Conservation (phyloP, 805 yeast genomes). For the Monosporozyma unispora region DNA sequence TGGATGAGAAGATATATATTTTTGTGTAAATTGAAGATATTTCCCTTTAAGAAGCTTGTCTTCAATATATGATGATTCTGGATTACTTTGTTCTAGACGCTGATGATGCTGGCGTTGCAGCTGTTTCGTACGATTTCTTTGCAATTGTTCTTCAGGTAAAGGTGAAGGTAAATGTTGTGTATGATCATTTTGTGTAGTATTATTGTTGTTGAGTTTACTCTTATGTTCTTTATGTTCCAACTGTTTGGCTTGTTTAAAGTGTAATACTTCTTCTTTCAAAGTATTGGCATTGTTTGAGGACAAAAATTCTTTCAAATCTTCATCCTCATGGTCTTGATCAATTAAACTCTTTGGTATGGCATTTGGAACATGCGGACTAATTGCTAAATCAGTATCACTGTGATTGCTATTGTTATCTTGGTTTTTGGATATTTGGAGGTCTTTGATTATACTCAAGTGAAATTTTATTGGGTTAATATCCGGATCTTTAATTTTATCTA, state of each 20-base stretch:
- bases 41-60: slow-evolving; percentile 16
- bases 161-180: background rate
- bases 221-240: slow-evolving; percentile 8
- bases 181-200: background rate
- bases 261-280: slow-evolving; percentile 27
- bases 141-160: background rate
- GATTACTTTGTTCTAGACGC: background rate
- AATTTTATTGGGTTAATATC: slow-evolving; percentile 27
- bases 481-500: slow-evolving; percentile 31
- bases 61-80: slow-evolving; percentile 1
- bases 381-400: background rate
- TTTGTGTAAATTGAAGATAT: slow-evolving; percentile 25
- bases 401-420: background rate
- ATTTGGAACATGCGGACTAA: background rate
- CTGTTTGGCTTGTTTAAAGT: slow-evolving; percentile 26
- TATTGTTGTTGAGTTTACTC: background rate
- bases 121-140: slow-evolving; percentile 2
- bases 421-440: slow-evolving; percentile 23
- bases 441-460: slow-evolving; percentile 28
- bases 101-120: background rate
- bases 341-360: background rate
- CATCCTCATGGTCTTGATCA: slow-evolving; percentile 2
- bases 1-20: slow-evolving; percentile 28
- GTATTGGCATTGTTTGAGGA: slow-evolving; percentile 20
- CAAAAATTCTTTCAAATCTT: slow-evolving; percentile 16